Percentiles rank a stretch among this genome's conserved stretches.
phyloP scores from a whole-genome alignment of 129 eudicot genomes.

The Pittosporum tobira region DNA sequence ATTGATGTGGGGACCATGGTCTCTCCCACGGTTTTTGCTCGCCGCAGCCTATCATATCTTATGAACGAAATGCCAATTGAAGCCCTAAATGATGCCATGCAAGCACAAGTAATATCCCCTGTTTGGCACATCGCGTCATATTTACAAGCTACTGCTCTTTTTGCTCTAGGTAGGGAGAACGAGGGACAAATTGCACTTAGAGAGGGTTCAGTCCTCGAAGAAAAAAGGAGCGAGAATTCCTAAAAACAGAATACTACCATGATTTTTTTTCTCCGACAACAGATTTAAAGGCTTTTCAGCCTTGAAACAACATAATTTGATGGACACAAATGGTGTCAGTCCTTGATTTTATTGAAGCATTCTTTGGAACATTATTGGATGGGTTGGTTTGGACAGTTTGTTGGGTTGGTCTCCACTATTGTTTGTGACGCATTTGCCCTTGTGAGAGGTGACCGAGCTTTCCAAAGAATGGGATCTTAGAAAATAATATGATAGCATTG shows the following conservation, averaged over 20 bases:
- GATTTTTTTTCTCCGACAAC: not conserved
- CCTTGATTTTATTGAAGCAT: constrained; percentile 28
- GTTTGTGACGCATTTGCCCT: constrained; percentile 14
- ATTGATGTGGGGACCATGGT: constrained; percentile 80
- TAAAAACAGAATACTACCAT: constrained; percentile 9
- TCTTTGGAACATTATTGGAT: constrained; percentile 23
- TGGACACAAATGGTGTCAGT: constrained; percentile 9
- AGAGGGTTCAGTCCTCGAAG: constrained; percentile 72
- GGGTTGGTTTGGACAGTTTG: constrained; percentile 8
- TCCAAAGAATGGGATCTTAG: not conserved
- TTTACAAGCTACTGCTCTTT: constrained; percentile 67
- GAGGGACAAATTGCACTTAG: constrained; percentile 74
- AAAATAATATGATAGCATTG: constrained; percentile 1
- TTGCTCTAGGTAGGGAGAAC: constrained; percentile 52
- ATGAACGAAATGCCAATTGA: constrained; percentile 73
- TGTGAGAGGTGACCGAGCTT: constrained; percentile 19
- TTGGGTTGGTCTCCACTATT: not conserved
- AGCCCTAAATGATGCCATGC: constrained; percentile 80
- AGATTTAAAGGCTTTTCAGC: constrained; percentile 12
- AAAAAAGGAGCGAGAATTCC: constrained; percentile 36
- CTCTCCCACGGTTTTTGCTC: constrained; percentile 79
- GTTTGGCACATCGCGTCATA: constrained; percentile 77
- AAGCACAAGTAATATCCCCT: constrained; percentile 80
- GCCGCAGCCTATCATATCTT: constrained; percentile 70
- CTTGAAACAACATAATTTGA: constrained; percentile 12